Evolutionary conservation across 2,329 filamentous ascomycete genomes (phyloP), one percentile per base, ranked within the genome.

Genomic region (Scolecobasidium constrictum): DNA sequence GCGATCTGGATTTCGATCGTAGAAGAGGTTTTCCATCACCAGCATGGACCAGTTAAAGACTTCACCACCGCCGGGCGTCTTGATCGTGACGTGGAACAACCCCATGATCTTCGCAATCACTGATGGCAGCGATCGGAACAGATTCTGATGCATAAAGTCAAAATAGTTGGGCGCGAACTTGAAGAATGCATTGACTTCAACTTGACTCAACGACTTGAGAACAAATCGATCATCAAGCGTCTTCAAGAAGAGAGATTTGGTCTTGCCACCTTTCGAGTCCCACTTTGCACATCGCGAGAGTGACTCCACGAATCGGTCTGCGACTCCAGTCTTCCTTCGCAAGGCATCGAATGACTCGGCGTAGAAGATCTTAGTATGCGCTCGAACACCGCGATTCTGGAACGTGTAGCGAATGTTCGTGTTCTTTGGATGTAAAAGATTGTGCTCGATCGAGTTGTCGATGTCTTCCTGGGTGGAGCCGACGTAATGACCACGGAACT

Each of bases 91-190:
- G 54, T 96, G 90, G 66, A 94, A 98, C 60, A 98, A 93, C 0
- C 92, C 92, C 42, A 98, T 77, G 92, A 98, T 98, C 67, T 98
- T 98, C 21, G 92, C 92, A 55, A 98, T 98, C 34, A 94, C 92
- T 1, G 86, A 94, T 1, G 92, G 92, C 2, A 98, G 71, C 52
- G 62, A 88, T 54, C 94, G 88, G 66, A 98, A 98, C 13, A 98
- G 72, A 5, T 87, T 88, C 58, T 96, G 86, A 11, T 87, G 86
- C 81, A 96, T 96, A 58, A 98, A 94, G 53, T 81, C 83, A 60
- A 98, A 98, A 65, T 98, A 98, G 28, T 90, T 87, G 1, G 92
- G 92, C 0, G 92, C 93, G 56, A 98, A 98, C 52, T 83, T 83
- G 51, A 96, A 74, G 62, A 98, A 98, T 0, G 92, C 88, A 28